A percentile compares a stretch with the other conserved stretches of the same genome.
These are phyloP conservation scores for Stellera chamaejasme DNA, from an alignment of 345 rosid genomes.

Conservation along the genomic window DNA sequence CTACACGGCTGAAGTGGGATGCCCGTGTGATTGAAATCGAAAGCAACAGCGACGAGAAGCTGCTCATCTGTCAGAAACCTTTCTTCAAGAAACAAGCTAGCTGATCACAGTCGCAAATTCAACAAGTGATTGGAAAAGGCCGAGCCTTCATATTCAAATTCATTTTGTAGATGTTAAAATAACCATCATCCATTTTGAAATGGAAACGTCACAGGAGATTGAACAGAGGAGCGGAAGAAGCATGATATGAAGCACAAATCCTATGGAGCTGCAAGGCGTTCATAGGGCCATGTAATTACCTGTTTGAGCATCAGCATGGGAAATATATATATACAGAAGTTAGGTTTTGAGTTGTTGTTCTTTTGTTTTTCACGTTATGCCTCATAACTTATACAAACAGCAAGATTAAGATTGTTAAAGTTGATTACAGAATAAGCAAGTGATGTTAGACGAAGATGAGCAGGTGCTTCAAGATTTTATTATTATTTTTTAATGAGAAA, in stretches of 20 bases:
- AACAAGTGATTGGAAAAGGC: conserved; percentile 7
- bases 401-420: conserved; percentile 50
- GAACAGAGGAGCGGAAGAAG: conserved; percentile 26
- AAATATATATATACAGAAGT: conserved; percentile 20
- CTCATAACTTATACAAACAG: conserved; percentile 22
- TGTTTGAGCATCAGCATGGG: conserved; percentile 12
- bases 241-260: conserved; percentile 27
- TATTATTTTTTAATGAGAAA: conserved; percentile 6
- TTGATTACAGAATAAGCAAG: conserved; percentile 58
- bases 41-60: conserved; percentile 80
- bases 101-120: conserved; percentile 14
- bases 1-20: conserved; percentile 82
- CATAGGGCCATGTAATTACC: conserved; percentile 45
- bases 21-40: conserved; percentile 83
- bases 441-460: conserved; percentile 16
- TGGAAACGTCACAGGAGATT: conserved; percentile 24
- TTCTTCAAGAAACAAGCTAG: conserved; percentile 60
- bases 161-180: conserved; percentile 23
- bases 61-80: conserved; percentile 93
- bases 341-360: conserved; percentile 8
- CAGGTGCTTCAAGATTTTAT: no score
- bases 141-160: conserved; percentile 17
- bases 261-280: conserved; percentile 51
- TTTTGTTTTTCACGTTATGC: conserved; percentile 16
- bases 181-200: conserved; percentile 17